These are phyloP conservation scores for Pyrus bretschneideri DNA, from an alignment of 306 rosid species.

Conservation along the genomic window DNA sequence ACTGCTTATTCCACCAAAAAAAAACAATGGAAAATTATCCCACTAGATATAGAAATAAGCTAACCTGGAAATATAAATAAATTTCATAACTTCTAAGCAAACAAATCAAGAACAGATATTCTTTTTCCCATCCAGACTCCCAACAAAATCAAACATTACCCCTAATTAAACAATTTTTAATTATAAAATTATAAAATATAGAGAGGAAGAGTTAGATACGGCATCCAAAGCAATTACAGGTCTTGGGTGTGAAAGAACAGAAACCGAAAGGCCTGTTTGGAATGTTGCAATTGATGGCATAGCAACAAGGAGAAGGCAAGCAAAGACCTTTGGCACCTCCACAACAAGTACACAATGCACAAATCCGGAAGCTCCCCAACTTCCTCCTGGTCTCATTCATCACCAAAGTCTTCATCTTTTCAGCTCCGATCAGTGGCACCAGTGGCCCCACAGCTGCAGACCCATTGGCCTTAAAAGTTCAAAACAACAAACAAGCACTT, in stretches of 20 bases:
- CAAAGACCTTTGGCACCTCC: slow-evolving; percentile 91
- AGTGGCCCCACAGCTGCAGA: slow-evolving; percentile 33
- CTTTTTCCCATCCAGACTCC: slow-evolving; percentile 62
- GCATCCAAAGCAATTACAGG: slow-evolving; percentile 99
- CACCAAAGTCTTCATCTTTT: slow-evolving; percentile 55
- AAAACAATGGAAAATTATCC: slow-evolving; percentile 14
- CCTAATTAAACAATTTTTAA: slow-evolving; percentile 33
- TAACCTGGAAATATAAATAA: slow-evolving; percentile 24
- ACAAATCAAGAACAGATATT: slow-evolving; percentile 60
- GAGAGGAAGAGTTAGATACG: slow-evolving; percentile 42
- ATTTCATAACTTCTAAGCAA: slow-evolving; percentile 22
- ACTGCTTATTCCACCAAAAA: slow-evolving; percentile 14
- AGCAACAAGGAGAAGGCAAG: slow-evolving; percentile 98
- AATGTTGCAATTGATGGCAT: slow-evolving; percentile 97
- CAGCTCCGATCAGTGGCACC: slow-evolving; percentile 61
- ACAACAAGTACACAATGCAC: slow-evolving; percentile 95
- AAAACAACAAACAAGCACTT: slow-evolving; percentile 29
- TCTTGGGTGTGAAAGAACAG: slow-evolving; percentile 95
- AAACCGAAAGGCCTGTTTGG: slow-evolving; percentile 96
- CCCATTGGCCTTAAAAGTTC: slow-evolving; percentile 45
- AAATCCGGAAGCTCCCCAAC: slow-evolving; percentile 81
- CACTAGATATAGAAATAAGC: slow-evolving; percentile 25
- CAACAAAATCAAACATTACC: slow-evolving; percentile 36
- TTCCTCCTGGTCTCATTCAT: slow-evolving; percentile 81
- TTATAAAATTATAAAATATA: slow-evolving; percentile 18